Percentiles rank a stretch among this genome's conserved stretches.
These are phyloP conservation scores for Paraglomus occultum DNA, from an alignment of 192 early-diverging fungal genomes.

Conservation along the genomic window DNA sequence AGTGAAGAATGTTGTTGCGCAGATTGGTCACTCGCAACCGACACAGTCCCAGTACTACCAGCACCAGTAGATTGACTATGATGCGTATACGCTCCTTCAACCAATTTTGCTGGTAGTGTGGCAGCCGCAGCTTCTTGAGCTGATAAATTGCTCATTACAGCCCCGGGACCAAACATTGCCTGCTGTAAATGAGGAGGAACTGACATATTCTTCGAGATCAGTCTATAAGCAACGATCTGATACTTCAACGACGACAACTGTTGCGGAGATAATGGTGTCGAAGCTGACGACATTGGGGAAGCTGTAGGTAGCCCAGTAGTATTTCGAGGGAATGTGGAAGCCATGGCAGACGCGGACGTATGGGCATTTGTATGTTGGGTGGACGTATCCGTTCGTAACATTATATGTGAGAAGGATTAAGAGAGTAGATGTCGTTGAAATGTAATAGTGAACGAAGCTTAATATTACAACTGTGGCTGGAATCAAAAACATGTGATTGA, in stretches of 20 bases:
- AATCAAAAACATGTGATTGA: no score
- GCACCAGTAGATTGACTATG: not conserved
- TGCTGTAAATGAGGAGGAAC: conserved; percentile 71
- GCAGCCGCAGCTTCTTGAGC: conserved; percentile 44
- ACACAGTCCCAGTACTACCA: not conserved
- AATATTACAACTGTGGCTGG: no score
- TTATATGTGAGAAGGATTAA: no score
- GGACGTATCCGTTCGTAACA: no score
- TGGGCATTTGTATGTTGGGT: no score
- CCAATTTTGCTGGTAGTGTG: conserved; percentile 48
- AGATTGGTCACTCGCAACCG: not conserved
- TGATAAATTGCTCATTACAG: conserved; percentile 38
- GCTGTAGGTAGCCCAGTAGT: no score
- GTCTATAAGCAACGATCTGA: conserved; percentile 85
- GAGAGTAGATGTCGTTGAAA: no score
- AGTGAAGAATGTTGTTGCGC: conserved; percentile 35
- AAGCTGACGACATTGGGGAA: not conserved
- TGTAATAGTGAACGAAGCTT: no score
- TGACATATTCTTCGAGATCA: conserved; percentile 75
- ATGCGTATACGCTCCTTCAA: conserved; percentile 53
- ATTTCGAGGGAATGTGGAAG: no score
- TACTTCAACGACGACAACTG: conserved; percentile 70
- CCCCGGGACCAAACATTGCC: conserved; percentile 59
- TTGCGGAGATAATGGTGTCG: conserved; percentile 49
- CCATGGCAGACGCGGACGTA: no score